Percentiles rank a stretch among this genome's conserved stretches.
phyloP scores from a whole-genome alignment of 2,329 filamentous ascomycete species.

The Tympanopsis confertula region DNA sequence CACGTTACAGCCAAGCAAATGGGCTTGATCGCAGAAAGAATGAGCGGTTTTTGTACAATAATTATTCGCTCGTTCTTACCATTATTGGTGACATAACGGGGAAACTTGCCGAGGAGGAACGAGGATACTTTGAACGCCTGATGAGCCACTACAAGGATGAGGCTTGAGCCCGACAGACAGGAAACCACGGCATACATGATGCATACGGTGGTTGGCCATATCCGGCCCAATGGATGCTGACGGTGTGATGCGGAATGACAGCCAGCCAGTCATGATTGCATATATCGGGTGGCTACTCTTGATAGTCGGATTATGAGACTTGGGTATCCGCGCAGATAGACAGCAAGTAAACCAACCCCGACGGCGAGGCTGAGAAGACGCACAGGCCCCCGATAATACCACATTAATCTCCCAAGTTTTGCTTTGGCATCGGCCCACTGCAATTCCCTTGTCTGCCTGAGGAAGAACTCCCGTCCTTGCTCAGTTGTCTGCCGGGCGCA shows the following conservation, averaged over 20 bases:
- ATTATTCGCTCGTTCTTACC: conserved; percentile 86
- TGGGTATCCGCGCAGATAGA: conserved; percentile 58
- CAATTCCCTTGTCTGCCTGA: conserved; percentile 63
- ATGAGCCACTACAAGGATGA: conserved; percentile 45
- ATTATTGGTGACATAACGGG: conserved; percentile 73
- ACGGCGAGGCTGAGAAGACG: conserved; percentile 52
- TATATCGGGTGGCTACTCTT: too few species aligned
- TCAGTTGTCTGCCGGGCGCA: conserved; percentile 43
- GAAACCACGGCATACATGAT: not conserved
- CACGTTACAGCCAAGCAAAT: conserved; percentile 64
- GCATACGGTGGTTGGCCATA: not conserved
- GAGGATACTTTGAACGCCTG: conserved; percentile 60
- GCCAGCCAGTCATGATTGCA: too few species aligned
- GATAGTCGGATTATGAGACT: too few species aligned
- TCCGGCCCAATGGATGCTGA: too few species aligned
- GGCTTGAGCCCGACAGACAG: conserved; percentile 8
- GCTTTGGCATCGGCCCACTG: conserved; percentile 47
- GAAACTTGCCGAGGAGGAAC: conserved; percentile 64
- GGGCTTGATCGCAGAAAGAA: conserved; percentile 66
- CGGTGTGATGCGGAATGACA: too few species aligned
- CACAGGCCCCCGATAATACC: conserved; percentile 55
- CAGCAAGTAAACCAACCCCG: conserved; percentile 53
- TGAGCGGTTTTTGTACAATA: conserved; percentile 85
- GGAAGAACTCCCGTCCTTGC: conserved; percentile 59
- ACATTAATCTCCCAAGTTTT: conserved; percentile 36